Evolutionary conservation across 352 stramenopile genomes (phyloP).

Genomic region (Phytophthora kernoviae): DNA sequence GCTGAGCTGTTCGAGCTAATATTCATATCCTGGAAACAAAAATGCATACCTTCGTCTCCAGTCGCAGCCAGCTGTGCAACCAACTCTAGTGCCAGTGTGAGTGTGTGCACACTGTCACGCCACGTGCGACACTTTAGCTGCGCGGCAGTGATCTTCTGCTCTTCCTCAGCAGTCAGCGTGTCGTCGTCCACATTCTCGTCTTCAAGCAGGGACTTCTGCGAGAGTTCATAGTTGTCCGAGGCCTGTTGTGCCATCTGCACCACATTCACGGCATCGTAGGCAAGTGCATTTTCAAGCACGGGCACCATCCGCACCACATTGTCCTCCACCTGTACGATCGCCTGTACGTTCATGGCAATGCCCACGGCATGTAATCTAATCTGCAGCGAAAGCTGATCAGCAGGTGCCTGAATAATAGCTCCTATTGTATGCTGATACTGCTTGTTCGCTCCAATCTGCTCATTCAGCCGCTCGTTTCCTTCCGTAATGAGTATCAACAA

Average conservation of each 20-base stretch:
- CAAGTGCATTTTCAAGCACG: constrained; percentile 69
- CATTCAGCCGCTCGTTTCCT: constrained; percentile 79
- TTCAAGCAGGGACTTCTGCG: constrained; percentile 63
- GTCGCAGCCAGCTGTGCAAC: constrained; percentile 65
- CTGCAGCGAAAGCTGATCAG: constrained; percentile 53
- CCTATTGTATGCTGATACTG: constrained; percentile 74
- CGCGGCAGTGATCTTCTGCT: constrained; percentile 64
- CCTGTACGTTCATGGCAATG: constrained; percentile 78
- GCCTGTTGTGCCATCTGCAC: constrained; percentile 75
- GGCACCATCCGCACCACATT: constrained; percentile 75
- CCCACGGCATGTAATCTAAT: constrained; percentile 66
- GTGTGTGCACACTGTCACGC: constrained; percentile 81
- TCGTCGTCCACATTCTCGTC: constrained; percentile 75
- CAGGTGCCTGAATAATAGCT: constrained; percentile 68
- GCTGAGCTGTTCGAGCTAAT: no score
- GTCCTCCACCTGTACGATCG: constrained; percentile 75
- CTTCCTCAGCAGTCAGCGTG: constrained; percentile 57
- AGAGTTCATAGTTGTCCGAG: constrained; percentile 60
- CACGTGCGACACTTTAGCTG: constrained; percentile 74
- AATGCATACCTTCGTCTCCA: constrained; percentile 48
- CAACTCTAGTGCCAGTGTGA: constrained; percentile 80
- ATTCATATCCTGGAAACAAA: background rate
- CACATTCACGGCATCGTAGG: constrained; percentile 81
- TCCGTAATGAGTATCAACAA: constrained; percentile 84
- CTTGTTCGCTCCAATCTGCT: constrained; percentile 58